A percentile compares a stretch with the other conserved stretches of the same genome.
Conservation (phyloP, 2,329 filamentous ascomycete genomes). For the Epichloe uncinata region DNA sequence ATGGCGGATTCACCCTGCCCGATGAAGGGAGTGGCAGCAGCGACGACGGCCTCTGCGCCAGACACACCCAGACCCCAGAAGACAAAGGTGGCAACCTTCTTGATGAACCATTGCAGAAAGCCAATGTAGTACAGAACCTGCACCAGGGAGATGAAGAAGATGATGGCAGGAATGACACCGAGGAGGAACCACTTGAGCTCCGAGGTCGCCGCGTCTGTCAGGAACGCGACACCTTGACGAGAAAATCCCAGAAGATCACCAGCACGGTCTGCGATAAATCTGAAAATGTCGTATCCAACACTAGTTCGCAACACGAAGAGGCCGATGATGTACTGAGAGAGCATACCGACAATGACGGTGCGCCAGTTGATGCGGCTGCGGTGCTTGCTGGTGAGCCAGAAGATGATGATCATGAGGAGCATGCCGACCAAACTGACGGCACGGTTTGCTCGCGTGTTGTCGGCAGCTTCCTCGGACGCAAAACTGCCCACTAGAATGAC, state of each 20-base stretch:
- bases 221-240: slow-evolving; percentile 56
- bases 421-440: slow-evolving; percentile 72
- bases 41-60: slow-evolving; percentile 85
- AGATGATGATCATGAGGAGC: slow-evolving; percentile 49
- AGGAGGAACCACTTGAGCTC: slow-evolving; percentile 55
- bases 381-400: slow-evolving; percentile 61
- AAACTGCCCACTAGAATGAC: slow-evolving; percentile 72
- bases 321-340: slow-evolving; percentile 76
- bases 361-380: slow-evolving; percentile 55
- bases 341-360: slow-evolving; percentile 78
- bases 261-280: slow-evolving; percentile 68
- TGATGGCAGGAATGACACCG: slow-evolving; percentile 74
- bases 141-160: slow-evolving; percentile 92
- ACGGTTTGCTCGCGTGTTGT: slow-evolving; percentile 71
- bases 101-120: slow-evolving; percentile 77
- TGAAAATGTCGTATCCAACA: slow-evolving; percentile 82
- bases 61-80: slow-evolving; percentile 82
- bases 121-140: slow-evolving; percentile 74
- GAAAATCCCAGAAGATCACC: slow-evolving; percentile 65
- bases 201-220: slow-evolving; percentile 35
- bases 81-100: slow-evolving; percentile 80
- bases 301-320: slow-evolving; percentile 74
- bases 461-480: slow-evolving; percentile 51
- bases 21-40: slow-evolving; percentile 85
- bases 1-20: slow-evolving; percentile 90